Evolutionary conservation across 2,329 filamentous ascomycete species (phyloP).

Genomic region (Colletotrichum spaethianum): DNA sequence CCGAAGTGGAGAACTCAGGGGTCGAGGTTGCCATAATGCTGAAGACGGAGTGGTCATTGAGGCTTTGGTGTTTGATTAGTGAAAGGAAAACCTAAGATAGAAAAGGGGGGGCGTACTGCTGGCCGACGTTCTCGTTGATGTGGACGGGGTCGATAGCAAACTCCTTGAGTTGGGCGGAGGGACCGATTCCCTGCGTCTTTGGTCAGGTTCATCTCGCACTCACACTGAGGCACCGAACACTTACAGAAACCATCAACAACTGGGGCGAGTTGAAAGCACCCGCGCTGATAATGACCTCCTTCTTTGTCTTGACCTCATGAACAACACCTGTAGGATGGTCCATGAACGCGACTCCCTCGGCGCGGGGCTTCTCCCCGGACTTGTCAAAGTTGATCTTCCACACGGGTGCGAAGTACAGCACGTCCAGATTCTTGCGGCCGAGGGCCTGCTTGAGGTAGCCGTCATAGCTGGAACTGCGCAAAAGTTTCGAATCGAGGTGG

Average conservation of each 20-base stretch:
- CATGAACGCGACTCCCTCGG: conserved; percentile 45
- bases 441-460: conserved; percentile 44
- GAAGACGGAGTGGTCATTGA: conserved; percentile 48
- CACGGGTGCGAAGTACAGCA: conserved; percentile 46
- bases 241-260: conserved; percentile 42
- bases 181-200: conserved; percentile 42
- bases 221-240: not conserved
- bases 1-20: conserved; percentile 45
- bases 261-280: conserved; percentile 42
- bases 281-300: conserved; percentile 40
- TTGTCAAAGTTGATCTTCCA: conserved; percentile 41
- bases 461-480: conserved; percentile 47
- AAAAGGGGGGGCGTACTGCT: conserved; percentile 40
- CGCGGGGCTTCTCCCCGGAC: conserved; percentile 42
- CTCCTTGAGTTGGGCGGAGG: conserved; percentile 40
- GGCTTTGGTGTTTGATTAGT: conserved; percentile 21
- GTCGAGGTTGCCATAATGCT: conserved; percentile 47
- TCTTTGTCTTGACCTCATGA: conserved; percentile 39
- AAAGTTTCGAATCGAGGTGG: conserved; percentile 43
- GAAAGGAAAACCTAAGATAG: not conserved
- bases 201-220: not conserved
- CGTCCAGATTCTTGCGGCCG: conserved; percentile 44
- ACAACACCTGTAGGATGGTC: conserved; percentile 44
- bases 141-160: conserved; percentile 44
- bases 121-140: conserved; percentile 46